Evolutionary conservation across 2,329 filamentous ascomycete genomes (phyloP).

Genomic region (Teratosphaeria viscida): DNA sequence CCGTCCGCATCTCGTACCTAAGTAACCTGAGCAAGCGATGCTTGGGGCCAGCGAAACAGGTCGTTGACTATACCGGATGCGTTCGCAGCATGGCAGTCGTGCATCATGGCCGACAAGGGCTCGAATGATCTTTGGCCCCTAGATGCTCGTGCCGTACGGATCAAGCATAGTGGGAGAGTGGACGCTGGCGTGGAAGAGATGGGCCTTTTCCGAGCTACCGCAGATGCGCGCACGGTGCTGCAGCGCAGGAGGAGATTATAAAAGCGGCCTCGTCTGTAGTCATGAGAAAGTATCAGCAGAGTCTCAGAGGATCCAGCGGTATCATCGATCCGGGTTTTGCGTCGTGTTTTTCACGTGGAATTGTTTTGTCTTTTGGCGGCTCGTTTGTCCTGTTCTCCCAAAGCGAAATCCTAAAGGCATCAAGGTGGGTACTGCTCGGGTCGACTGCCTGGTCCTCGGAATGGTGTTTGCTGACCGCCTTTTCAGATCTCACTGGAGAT

Average conservation of each 20-base stretch:
- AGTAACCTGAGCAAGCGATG: background rate
- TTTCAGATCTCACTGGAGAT: background rate
- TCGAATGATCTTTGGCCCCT: background rate
- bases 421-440: background rate
- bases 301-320: background rate
- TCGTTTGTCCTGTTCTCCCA: slow-evolving; percentile 1
- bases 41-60: background rate
- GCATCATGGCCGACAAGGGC: background rate
- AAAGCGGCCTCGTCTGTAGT: background rate
- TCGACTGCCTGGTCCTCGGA: background rate
- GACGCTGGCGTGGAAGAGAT: background rate
- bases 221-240: slow-evolving; percentile 6
- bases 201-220: slow-evolving; percentile 7
- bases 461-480: background rate
- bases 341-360: slow-evolving; percentile 5
- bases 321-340: slow-evolving; percentile 2
- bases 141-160: background rate
- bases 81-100: background rate
- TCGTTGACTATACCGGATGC: background rate
- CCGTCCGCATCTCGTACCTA: slow-evolving; percentile 3
- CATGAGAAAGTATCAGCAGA: background rate
- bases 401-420: background rate
- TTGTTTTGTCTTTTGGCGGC: slow-evolving; percentile 9
- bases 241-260: background rate
- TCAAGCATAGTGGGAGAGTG: background rate